Evolutionary conservation across 2,329 filamentous ascomycete species (phyloP), one percentile per base, ranked within the genome.

Genomic region (Verticillium tricorpus): DNA sequence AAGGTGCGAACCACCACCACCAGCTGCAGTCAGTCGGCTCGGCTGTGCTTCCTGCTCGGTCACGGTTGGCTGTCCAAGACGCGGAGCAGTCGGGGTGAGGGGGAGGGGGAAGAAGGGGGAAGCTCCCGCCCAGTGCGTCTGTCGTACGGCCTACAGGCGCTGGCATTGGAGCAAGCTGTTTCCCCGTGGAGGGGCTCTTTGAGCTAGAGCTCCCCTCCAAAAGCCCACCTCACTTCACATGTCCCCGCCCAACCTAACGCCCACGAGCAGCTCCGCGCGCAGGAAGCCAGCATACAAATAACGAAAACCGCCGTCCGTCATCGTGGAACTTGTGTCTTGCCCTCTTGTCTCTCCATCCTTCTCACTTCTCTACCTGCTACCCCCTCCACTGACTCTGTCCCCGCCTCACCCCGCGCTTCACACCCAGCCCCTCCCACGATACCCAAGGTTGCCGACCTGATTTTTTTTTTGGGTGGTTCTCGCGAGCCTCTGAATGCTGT

Each of bases 401-500:
- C 57, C 54, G 58, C 59, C 50, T 63, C 39, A 37, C 63, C 45
- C 45, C 45, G 45, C 45, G 45, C n/a, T 52, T 52, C 19, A 52
- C 45, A 19, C 22, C 28, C 50, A 63, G 60, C 63, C 61, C 59
- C 61, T 45, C 50, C 32, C 32, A 31, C 52, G 52, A 32, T 40
- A 34, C 61, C 50, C 62, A 34, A n/a, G 22, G 19, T 25, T 14
- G 45, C 45, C 45, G 19, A 25, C 45, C 45, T n/a, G 35, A 34
- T 57, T 25, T 56, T 19, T 57, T 37, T n/a, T n/a, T 39, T 28
- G 55, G 9, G 9, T 52, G 45, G 45, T 25, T 28, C 45, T 11
- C 45, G 45, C 11, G 45, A 52, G 19, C 45, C 19, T 63, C 55
- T 69, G 66, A 62, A 69, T 70, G 65, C 62, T 70, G 58, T 65